Evolutionary conservation across 345 rosid genomes (phyloP).

Genomic region (Gynandropsis gynandra): DNA sequence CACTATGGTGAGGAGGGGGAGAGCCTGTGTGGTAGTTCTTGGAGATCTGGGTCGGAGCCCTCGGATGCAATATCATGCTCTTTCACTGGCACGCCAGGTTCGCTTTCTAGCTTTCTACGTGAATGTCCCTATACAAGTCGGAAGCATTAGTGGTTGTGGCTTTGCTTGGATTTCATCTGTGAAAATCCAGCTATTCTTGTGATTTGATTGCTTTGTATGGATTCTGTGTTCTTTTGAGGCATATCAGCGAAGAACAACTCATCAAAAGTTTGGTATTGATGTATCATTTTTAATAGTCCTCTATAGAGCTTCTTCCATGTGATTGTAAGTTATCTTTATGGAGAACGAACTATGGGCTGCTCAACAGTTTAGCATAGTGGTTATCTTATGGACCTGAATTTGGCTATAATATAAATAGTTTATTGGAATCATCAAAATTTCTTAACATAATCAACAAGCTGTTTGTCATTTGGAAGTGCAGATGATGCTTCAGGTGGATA

Average conservation of each 20-base stretch:
- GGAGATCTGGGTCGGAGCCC: conserved; percentile 99
- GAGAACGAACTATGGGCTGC: too few species aligned
- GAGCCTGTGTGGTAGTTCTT: conserved; percentile 89
- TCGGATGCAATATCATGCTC: conserved; percentile 96
- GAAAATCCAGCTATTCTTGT: too few species aligned
- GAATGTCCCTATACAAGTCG: neutral
- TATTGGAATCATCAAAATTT: neutral
- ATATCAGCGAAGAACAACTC: too few species aligned
- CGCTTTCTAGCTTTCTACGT: neutral
- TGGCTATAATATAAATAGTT: too few species aligned
- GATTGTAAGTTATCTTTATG: too few species aligned
- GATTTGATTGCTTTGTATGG: too few species aligned
- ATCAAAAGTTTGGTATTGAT: neutral
- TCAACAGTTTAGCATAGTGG: too few species aligned
- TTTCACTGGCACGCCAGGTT: conserved; percentile 93
- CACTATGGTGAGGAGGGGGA: conserved; percentile 49
- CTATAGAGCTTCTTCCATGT: neutral
- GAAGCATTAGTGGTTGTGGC: neutral
- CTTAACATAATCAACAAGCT: neutral
- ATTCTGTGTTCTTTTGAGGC: too few species aligned
- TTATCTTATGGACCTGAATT: too few species aligned
- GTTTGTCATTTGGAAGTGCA: conserved; percentile 30
- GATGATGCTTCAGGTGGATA: conserved; percentile 76
- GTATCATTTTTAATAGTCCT: neutral
- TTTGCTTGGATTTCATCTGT: too few species aligned